Base-by-base conservation (phyloP, 208 protist genomes). In the Herpetomonas samuelpessoai region DNA sequence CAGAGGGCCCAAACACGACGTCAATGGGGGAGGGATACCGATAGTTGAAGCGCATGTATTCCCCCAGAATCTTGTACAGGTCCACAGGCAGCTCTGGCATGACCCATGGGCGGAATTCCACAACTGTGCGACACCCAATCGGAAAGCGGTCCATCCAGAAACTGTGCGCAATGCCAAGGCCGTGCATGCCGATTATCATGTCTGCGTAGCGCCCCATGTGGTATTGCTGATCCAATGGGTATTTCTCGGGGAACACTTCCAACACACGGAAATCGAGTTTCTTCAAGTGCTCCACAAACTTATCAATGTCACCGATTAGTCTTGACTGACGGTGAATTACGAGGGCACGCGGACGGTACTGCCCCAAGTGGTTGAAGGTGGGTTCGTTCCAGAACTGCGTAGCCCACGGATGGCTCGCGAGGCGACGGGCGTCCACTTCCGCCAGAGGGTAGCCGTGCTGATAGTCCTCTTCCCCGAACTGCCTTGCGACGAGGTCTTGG, bases 141-240 rank as follows among this genome's bases (percentile, higher is more conserved):
- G 48, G 67, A 7, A 18, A 55, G 44, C 67, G 59, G 56, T 69
- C 55, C 68, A 75, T 75, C 57, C 62, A 69, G 6, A 69, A 47
- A 21, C 52, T 62, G 52, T 65, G 57, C 18, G 59, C 63, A 14
- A 75, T 49, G 2, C 50, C 68, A 46, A 75, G 61, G 45, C 68
- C 68, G 57, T 75, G 68, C 56, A 75, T 62, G 28, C 68, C 68
- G 26, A 75, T 62, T 49, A 75, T 29, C 39, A 75, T 48, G 44
- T 69, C 62, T 7, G 68, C 68, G 50, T 69, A 57, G 31, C 62
- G 61, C 7, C 38, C 28, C 19, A 75, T 39, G 49, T 75, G 55
- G 52, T 60, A 68, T 46, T 69, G 68, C 31, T 64, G 57, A 35
- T 68, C 62, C 29, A 61, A 45, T 29, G 61, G 30, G 56, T 65